Evolutionary conservation across 208 protist genomes (phyloP), one percentile per base, ranked within the genome.

Genomic region (Crithidia expoeki): DNA sequence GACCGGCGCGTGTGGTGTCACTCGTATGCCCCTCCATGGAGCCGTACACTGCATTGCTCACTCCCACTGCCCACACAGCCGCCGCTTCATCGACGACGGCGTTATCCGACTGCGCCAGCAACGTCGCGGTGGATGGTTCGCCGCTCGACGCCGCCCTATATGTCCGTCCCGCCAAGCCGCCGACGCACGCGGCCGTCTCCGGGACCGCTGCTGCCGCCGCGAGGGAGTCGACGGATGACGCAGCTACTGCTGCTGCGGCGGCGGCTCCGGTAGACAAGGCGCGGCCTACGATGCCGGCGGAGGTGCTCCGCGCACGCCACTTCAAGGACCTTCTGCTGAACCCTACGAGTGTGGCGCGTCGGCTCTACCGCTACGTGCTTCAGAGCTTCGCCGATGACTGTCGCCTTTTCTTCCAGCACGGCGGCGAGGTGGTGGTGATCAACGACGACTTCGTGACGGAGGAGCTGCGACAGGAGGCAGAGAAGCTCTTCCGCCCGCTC

Each of bases 371-470:
- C 50, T 52, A 81, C 49, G 87, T 92, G 40, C 74, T 96, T 32
- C 55, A 84, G 19, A 67, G 74, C 30, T 91, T 85, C 74, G 82
- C 86, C 6, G 52, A 82, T 9, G 86, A 94, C 65, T 81, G 77
- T 42, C 70, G 73, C 10, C n/a, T 72, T 38, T 96, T 95, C 61
- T 94, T 94, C 60, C 53, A 75, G n/a, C 61, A 72, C 55, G 86
- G 88, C n/a, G 86, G 88, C 30, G 85, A 93, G 61, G 90, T 96
- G 59, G 78, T 94, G 55, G 76, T 96, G 42, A 50, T 96, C 46
- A 94, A 96, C 81, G 89, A 94, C 66, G 88, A 96, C 72, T 94
- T 94, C 66, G 67, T 86, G 4, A 92, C 84, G 23, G 82, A 85
- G 64, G 83, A 89, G 58, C 65, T 96, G 52, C 88, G 92, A 6